Conservation (phyloP, 108 stramenopile genomes). For the Nitzschia inconspicua region DNA sequence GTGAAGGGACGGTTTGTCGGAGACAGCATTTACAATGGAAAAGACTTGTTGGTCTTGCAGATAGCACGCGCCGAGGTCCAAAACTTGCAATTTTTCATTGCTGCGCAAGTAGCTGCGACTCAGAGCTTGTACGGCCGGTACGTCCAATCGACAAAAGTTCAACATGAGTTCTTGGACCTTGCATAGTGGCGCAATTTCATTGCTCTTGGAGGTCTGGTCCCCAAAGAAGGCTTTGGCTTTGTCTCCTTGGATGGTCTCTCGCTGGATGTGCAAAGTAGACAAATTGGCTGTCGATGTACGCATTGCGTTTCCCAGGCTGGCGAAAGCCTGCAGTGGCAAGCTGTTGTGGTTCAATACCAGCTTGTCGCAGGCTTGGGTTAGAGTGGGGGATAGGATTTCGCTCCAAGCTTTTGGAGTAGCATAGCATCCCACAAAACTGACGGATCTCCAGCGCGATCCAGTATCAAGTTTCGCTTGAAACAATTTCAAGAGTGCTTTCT, state of each 20-base stretch:
- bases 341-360: slow-evolving; percentile 11
- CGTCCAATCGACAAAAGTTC: slow-evolving; percentile 21
- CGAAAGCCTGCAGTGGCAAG: neutral
- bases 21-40: neutral
- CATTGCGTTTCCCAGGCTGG: neutral
- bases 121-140: slow-evolving; percentile 1
- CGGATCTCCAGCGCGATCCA: neutral
- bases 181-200: neutral
- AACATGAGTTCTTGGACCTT: neutral
- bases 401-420: neutral
- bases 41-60: neutral
- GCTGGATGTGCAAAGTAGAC: neutral
- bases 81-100: neutral
- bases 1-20: neutral
- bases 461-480: neutral
- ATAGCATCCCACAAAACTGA: neutral
- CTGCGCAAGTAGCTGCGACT: neutral
- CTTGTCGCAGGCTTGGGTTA: too few relatives aligned
- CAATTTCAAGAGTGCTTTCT: neutral
- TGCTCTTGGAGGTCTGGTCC: neutral
- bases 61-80: slow-evolving; percentile 21
- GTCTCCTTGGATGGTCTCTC: neutral
- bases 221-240: slow-evolving; percentile 5
- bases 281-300: neutral
- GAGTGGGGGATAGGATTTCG: neutral